phyloP scores from a whole-genome alignment of 768 basidiomycete genomes.

The Auriscalpium microsporum region DNA sequence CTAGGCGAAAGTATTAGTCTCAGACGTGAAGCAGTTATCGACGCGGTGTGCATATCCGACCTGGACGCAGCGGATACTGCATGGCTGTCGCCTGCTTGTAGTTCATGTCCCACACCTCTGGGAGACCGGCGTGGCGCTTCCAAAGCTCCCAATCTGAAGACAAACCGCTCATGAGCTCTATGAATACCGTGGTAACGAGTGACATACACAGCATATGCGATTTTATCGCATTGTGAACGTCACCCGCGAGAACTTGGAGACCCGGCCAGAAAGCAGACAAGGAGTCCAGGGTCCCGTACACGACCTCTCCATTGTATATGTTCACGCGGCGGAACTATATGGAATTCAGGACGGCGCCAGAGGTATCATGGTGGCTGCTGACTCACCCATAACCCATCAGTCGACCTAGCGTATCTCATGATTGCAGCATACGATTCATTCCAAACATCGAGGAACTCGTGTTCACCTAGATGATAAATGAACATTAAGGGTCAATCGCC shows the following conservation, averaged over 20 bases:
- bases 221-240: conserved; percentile 85
- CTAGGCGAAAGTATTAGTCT: conserved; percentile 25
- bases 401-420: conserved; percentile 76
- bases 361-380: neutral
- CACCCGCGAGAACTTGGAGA: conserved; percentile 78
- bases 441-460: conserved; percentile 31
- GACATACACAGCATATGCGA: conserved; percentile 78
- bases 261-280: conserved; percentile 98
- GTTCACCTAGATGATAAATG: conserved; percentile 21
- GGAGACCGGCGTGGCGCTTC: conserved; percentile 78
- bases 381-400: conserved; percentile 83
- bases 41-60: conserved; percentile 15
- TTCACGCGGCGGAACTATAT: conserved; percentile 79
- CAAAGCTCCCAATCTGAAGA: conserved; percentile 84
- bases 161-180: neutral
- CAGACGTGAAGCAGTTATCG: neutral
- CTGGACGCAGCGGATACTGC: conserved; percentile 76
- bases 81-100: conserved; percentile 61
- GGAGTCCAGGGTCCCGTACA: conserved; percentile 82
- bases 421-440: conserved; percentile 28
- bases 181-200: neutral
- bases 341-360: neutral
- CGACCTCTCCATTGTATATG: conserved; percentile 52
- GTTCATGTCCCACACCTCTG: conserved; percentile 86
- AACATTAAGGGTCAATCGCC: neutral